Percentiles rank a stretch among this genome's conserved stretches.
These are phyloP conservation scores for Pseudotsuga menziesii DNA, from an alignment of 75 land plant genomes.

Conservation along the genomic window DNA sequence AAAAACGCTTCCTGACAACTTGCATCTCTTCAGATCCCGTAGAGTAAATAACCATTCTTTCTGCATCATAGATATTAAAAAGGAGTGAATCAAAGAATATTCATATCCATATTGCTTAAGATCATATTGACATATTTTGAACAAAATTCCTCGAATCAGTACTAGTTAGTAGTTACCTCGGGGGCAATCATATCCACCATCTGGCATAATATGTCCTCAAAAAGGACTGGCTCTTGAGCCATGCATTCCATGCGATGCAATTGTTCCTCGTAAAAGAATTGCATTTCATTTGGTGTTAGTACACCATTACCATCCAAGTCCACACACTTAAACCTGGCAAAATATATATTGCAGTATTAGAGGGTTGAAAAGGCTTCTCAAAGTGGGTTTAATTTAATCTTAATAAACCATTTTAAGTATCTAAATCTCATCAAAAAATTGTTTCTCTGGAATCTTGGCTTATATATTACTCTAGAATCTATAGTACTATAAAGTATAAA, in stretches of 20 bases:
- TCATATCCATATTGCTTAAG: not conserved
- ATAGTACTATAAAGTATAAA: no score
- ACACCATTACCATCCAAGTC: constrained; percentile 96
- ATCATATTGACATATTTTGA: not conserved
- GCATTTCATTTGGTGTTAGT: constrained; percentile 91
- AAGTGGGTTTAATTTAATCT: not conserved
- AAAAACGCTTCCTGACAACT: constrained; percentile 89
- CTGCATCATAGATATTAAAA: constrained; percentile 39
- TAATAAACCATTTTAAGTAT: not conserved
- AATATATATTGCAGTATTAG: not conserved
- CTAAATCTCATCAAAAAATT: not conserved
- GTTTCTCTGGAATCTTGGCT: not conserved
- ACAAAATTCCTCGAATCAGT: not conserved
- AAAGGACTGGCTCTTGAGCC: constrained; percentile 96
- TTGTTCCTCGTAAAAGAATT: constrained; percentile 96
- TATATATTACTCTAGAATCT: not conserved
- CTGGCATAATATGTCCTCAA: constrained; percentile 97
- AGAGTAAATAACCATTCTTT: constrained; percentile 68
- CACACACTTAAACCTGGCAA: constrained; percentile 93
- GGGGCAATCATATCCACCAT: constrained; percentile 95
- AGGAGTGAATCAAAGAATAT: not conserved
- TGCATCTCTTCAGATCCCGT: constrained; percentile 78
- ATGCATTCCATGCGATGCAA: constrained; percentile 99
- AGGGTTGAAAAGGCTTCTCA: not conserved
- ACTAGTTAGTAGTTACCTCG: constrained; percentile 40